Evolutionary conservation across 2,329 filamentous ascomycete genomes (phyloP), one percentile per base, ranked within the genome.

Genomic region (Canariomyces notabilis): DNA sequence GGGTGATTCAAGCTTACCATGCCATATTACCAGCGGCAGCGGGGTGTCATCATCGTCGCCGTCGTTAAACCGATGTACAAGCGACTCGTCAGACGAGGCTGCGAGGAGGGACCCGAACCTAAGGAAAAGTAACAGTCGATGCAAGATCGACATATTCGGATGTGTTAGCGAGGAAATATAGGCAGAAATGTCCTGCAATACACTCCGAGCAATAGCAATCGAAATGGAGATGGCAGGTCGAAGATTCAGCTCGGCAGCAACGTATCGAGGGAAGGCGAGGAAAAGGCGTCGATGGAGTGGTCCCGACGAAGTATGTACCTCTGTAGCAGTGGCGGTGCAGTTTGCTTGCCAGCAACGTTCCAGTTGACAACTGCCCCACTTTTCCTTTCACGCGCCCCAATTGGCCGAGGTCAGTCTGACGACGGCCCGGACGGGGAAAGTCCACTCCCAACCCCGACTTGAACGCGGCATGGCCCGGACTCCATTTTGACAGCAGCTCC

Each of bases 1-100:
- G 26, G 26, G 7, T 55, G 80, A 80, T n/a, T 16, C 19, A 9
- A 21, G 8, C 61, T 38, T 53, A 68, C 66, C 93, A 67, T 98
- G 93, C 93, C 93, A 98, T 69, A 98, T 87, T 49, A 98, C 77
- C 29, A 98, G 75, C 1, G 93, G 93, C 22, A 96, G 77, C 3
- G 87, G 89, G n/a, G 77, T 82, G 56, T 82, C 77, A 60, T 75
- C 66, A 39, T 70, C 59, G 33, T 73, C 66, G 21, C 68, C 66
- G 53, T 65, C 53, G 11, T 48, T 41, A 42, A 39, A 36, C 8
- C 37, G 46, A 49, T 21, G 46, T 48, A 46, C 32, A 31, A 57
- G 16, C 7, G 54, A 48, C 26, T 63, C 54, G 32, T 64, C 65
- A n/a, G 67, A 55, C 31, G 63, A 58, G 19, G 62, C 55, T 44